Conservation (phyloP, 2,329 filamentous ascomycete species). For the Beauveria scarabaeidicola region DNA sequence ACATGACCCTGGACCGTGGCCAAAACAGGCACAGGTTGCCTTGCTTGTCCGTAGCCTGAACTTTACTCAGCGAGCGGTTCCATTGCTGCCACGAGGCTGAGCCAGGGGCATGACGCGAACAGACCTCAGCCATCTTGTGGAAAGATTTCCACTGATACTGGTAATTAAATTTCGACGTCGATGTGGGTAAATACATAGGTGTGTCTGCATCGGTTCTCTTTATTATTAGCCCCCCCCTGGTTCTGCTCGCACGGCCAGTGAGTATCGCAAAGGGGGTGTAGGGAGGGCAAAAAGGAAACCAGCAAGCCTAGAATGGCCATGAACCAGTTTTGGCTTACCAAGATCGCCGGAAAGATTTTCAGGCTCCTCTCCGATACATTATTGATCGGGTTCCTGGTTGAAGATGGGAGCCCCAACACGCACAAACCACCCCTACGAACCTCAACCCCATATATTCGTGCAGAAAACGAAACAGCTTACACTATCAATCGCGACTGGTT, state of each 20-base stretch:
- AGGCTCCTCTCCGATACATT: not conserved
- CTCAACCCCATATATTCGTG: not conserved
- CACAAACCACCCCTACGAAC: not conserved
- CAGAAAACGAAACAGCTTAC: not conserved
- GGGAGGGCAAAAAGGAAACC: not conserved
- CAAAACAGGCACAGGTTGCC: not conserved
- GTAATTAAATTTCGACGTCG: not conserved
- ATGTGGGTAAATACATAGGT: too few species aligned
- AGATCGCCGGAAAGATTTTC: constrained; percentile 1
- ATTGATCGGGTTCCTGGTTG: not conserved
- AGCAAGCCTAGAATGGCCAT: not conserved
- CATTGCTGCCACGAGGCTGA: constrained; percentile 3
- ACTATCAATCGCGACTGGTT: too few species aligned
- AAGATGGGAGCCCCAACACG: not conserved
- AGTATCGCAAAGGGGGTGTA: not conserved
- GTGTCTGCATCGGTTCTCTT: not conserved
- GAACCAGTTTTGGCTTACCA: not conserved
- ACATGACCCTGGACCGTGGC: not conserved
- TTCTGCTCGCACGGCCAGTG: not conserved
- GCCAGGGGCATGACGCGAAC: not conserved
- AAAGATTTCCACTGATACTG: not conserved
- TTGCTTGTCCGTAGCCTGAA: not conserved
- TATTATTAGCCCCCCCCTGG: not conserved
- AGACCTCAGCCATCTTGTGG: not conserved
- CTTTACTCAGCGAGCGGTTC: constrained; percentile 7